Evolutionary conservation across 2,329 filamentous ascomycete species (phyloP), one percentile per base, ranked within the genome.

Genomic region (Clonostachys byssicola): DNA sequence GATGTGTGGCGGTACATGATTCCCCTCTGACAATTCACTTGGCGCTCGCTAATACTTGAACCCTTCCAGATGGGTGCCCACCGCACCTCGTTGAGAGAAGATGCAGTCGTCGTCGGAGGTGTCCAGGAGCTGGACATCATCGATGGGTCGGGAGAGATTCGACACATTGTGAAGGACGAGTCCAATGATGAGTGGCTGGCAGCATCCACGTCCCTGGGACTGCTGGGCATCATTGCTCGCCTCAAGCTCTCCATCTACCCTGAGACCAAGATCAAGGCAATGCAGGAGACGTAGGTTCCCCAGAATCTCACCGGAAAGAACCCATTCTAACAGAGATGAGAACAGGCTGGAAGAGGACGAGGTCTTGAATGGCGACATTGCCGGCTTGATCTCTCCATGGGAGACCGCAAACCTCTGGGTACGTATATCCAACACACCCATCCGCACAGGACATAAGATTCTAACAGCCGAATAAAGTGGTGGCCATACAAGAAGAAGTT

Each of bases 401-500:
- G 64, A 71, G 4, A 78, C 74, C 0, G 74, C 74, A 5, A 78
- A 78, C 51, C 64, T 76, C 40, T 78, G 74, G 72, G 71, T 72
- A 62, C 34, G 54, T 44, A 17, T 9, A n/a, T 16, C 34, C 18
- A 34, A 14, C 9, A 17, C 2, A 14, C 14, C 23, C 23, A 30
- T n/a, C n/a, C 4, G 3, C 23, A 13, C 34, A 14, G 23, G 30
- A 18, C 12, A 10, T 42, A 10, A 8, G n/a, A 13, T 18, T 34
- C 42, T 30, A 4, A 30, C 16, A 45, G 30, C 43, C 23, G 23
- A 35, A 14, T 20, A 5, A 10, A 74, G 72, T 77, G 73, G 73
- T 77, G 74, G 74, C 74, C 74, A 2, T 74, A 71, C 55, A 66
- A 71, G 50, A 62, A 58, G 50, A 75, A 75, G 55, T 77, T 78